These are phyloP conservation scores for Rhipidocladum racemiflorum DNA, from an alignment of 176 grass and related monocot genomes.

Conservation along the genomic window DNA sequence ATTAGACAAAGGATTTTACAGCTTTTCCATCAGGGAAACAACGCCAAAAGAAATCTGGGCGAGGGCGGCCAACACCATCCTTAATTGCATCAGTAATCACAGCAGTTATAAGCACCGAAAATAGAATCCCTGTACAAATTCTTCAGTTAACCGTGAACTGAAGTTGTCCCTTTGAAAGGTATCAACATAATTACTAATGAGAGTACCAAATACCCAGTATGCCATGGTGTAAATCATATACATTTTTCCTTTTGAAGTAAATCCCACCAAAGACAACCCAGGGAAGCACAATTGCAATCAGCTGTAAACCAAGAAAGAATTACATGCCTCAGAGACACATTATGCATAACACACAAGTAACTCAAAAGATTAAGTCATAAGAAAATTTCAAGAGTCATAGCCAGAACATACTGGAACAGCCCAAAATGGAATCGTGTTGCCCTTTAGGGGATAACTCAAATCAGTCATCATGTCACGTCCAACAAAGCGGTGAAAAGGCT, in stretches of 20 bases:
- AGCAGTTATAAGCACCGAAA: constrained; percentile 61
- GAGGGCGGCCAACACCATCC: constrained; percentile 66
- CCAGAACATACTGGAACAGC: constrained; percentile 56
- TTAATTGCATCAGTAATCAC: constrained; percentile 79
- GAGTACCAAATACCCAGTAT: constrained; percentile 49
- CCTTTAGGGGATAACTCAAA: constrained; percentile 57
- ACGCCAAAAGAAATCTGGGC: constrained; percentile 80
- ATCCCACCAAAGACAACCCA: constrained; percentile 40
- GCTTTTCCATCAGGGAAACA: constrained; percentile 71
- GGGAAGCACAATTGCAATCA: constrained; percentile 53
- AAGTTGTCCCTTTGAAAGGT: not conserved
- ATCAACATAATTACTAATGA: not conserved
- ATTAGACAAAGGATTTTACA: constrained; percentile 19
- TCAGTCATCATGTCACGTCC: constrained; percentile 71
- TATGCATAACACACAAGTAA: not conserved
- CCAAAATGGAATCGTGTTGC: constrained; percentile 73
- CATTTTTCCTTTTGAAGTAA: constrained; percentile 71
- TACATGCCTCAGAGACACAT: not conserved
- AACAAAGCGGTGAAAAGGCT: constrained; percentile 75
- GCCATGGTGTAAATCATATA: constrained; percentile 72
- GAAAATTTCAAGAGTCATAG: not conserved
- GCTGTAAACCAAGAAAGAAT: constrained; percentile 35
- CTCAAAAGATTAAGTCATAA: not conserved
- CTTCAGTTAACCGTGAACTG: not conserved
- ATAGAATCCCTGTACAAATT: constrained; percentile 53